These are phyloP conservation scores for Wickerhamomyces bovis DNA, from an alignment of 805 yeast species.

Conservation along the genomic window DNA sequence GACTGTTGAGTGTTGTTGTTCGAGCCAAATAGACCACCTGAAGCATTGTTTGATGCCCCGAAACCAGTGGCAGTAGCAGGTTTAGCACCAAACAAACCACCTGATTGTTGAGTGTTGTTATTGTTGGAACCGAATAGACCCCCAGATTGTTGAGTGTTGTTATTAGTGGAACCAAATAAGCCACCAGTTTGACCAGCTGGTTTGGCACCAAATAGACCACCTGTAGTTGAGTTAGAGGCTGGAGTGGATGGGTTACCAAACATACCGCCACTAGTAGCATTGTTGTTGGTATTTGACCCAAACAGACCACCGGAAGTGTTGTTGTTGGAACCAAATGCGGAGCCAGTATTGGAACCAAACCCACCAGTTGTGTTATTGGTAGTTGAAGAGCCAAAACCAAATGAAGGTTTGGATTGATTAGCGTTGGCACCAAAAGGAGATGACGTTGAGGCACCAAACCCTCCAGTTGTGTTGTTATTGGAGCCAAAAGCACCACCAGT, in stretches of 20 bases:
- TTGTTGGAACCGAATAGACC: constrained; percentile 37
- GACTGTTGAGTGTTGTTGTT: constrained; percentile 17
- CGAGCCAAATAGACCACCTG: constrained; percentile 33
- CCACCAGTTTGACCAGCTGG: constrained; percentile 17
- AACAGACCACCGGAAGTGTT: constrained; percentile 32
- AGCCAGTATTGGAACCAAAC: constrained; percentile 26
- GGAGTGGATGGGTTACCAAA: constrained; percentile 31
- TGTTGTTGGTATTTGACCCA: constrained; percentile 27
- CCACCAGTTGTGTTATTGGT: constrained; percentile 4
- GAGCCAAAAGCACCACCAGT: constrained; percentile 26
- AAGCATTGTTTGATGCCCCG: constrained; percentile 15
- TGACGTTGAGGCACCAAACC: constrained; percentile 19
- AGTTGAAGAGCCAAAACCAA: constrained; percentile 25
- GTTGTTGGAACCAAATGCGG: constrained; percentile 15
- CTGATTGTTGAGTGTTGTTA: constrained; percentile 22
- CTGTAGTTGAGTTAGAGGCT: constrained; percentile 22
- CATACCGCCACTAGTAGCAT: constrained; percentile 28
- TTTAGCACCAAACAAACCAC: constrained; percentile 39
- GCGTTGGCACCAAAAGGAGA: constrained; percentile 21
- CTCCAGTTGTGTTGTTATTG: constrained; percentile 8
- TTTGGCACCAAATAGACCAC: constrained; percentile 38
- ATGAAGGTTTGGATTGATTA: constrained; percentile 20
- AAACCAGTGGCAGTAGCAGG: constrained; percentile 22
- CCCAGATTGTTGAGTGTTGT: constrained; percentile 27
- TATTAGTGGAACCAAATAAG: constrained; percentile 22